These are phyloP conservation scores for Tulasnella sp. DNA, from an alignment of 768 basidiomycete genomes.

Conservation along the genomic window DNA sequence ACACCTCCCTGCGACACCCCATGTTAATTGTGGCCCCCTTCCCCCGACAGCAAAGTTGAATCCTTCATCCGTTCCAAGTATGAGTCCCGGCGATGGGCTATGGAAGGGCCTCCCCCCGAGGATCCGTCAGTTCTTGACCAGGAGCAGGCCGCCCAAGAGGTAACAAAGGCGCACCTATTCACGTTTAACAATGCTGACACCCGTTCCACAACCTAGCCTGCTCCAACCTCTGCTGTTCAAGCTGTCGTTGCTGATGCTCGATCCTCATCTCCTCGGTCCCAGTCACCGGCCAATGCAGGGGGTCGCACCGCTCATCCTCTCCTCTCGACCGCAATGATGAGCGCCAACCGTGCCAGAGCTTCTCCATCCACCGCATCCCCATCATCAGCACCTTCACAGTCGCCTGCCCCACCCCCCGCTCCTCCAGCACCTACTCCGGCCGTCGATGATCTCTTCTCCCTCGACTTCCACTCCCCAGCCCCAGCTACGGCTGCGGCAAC, in stretches of 20 bases:
- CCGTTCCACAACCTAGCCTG: background rate
- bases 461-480: slow-evolving; percentile 65
- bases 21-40: background rate
- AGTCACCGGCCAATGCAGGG: slow-evolving; percentile 21
- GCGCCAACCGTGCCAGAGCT: slow-evolving; percentile 31
- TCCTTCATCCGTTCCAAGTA: slow-evolving; percentile 97
- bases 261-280: slow-evolving; percentile 30
- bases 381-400: slow-evolving; percentile 4
- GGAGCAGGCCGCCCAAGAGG: slow-evolving; percentile 32
- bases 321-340: slow-evolving; percentile 25
- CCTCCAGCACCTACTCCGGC: slow-evolving; percentile 38
- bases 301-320: slow-evolving; percentile 20
- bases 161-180: slow-evolving; percentile 1
- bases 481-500: slow-evolving; percentile 45
- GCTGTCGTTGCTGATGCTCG: slow-evolving; percentile 38
- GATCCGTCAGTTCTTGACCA: slow-evolving; percentile 78
- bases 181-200: background rate
- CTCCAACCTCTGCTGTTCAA: slow-evolving; percentile 36
- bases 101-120: slow-evolving; percentile 77
- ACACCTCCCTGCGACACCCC: slow-evolving; percentile 3
- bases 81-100: slow-evolving; percentile 87
- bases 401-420: slow-evolving; percentile 18
- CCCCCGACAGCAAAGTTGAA: slow-evolving; percentile 81
- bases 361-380: slow-evolving; percentile 17
- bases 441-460: slow-evolving; percentile 69